These are phyloP conservation scores for Vicia faba DNA, from an alignment of 306 rosid species.

Conservation along the genomic window DNA sequence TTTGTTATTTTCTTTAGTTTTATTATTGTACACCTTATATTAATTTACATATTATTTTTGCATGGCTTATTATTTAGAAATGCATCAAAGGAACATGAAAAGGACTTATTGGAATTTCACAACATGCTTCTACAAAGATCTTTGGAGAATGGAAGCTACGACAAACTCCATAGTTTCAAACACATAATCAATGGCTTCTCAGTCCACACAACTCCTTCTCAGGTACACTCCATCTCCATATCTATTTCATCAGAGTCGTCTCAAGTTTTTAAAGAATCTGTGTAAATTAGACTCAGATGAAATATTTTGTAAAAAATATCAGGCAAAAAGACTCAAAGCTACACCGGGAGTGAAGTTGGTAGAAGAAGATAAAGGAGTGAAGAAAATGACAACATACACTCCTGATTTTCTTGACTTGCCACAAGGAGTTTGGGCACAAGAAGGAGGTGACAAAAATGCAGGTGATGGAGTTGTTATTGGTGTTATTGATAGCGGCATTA, in stretches of 20 bases:
- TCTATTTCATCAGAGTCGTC: not conserved
- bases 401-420: conserved; percentile 40
- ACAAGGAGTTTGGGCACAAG: conserved; percentile 49
- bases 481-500: conserved; percentile 79
- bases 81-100: conserved; percentile 49
- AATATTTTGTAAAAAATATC: not conserved
- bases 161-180: conserved; percentile 70
- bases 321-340: conserved; percentile 45
- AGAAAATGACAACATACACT: conserved; percentile 44
- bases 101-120: conserved; percentile 56
- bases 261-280: too few relatives aligned
- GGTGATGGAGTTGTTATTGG: conserved; percentile 82
- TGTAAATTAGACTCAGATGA: too few relatives aligned
- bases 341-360: conserved; percentile 43
- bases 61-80: conserved; percentile 42
- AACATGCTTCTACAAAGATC: conserved; percentile 57
- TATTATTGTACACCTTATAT: too few relatives aligned
- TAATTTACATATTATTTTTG: conserved; percentile 13
- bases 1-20: not conserved
- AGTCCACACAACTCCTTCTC: conserved; percentile 74
- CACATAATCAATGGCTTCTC: conserved; percentile 77
- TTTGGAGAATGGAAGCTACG: conserved; percentile 67
- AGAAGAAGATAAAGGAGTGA: conserved; percentile 45
- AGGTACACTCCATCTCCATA: conserved; percentile 47
- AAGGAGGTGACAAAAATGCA: conserved; percentile 51